These are phyloP conservation scores for Fusarium bulbicola DNA, from an alignment of 2,329 filamentous ascomycete genomes.

Conservation along the genomic window DNA sequence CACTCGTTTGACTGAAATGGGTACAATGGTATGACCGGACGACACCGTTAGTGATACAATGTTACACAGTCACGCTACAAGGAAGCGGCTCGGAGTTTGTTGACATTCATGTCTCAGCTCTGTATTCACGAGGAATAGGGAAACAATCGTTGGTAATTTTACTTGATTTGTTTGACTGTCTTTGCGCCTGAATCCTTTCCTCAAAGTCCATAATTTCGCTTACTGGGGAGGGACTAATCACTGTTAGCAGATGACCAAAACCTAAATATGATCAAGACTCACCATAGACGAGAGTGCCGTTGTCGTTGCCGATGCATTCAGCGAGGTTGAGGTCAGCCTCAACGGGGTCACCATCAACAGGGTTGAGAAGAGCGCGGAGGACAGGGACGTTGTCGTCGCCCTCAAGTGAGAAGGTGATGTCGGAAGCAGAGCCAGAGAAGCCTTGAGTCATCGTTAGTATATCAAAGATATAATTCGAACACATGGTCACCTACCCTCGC, in stretches of 20 bases:
- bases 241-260: not conserved
- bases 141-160: not conserved
- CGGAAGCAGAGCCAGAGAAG: conserved; percentile 57
- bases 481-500: conserved; percentile 35
- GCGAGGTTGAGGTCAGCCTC: conserved; percentile 63
- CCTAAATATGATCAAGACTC: not conserved
- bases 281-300: conserved; percentile 50
- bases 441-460: conserved; percentile 24
- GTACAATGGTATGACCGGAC: accelerated
- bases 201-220: not conserved
- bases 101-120: not conserved
- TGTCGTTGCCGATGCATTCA: conserved; percentile 62
- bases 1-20: not conserved
- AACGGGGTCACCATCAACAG: conserved; percentile 52
- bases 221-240: not conserved
- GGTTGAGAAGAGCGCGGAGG: conserved; percentile 59
- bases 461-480: accelerated
- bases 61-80: not conserved
- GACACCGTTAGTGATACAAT: not conserved
- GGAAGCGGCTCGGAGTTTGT: not conserved
- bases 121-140: not conserved
- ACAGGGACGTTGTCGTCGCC: conserved; percentile 60
- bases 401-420: conserved; percentile 60
- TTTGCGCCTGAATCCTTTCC: too few relatives aligned
- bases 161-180: conserved; percentile 11